Percentiles rank a stretch among this genome's conserved stretches.
Evolutionary conservation across 768 basidiomycete species (phyloP).

Genomic region (Amanita jacksonii): DNA sequence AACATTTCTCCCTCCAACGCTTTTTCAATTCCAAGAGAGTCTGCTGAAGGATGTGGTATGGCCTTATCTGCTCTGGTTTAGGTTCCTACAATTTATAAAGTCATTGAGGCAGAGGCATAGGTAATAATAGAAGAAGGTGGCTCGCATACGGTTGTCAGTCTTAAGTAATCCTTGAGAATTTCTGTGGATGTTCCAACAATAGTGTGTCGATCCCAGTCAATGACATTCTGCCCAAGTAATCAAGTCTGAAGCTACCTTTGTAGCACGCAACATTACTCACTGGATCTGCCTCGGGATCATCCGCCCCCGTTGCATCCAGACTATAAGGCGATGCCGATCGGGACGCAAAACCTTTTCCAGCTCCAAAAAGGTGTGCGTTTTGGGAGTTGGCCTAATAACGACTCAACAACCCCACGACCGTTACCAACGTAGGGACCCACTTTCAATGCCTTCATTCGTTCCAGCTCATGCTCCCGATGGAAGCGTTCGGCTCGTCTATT

Average conservation of each 20-base stretch:
- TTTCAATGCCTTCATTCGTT: slow-evolving; percentile 42
- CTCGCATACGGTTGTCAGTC: slow-evolving; percentile 71
- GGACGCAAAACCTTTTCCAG: slow-evolving; percentile 23
- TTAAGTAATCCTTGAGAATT: slow-evolving; percentile 92
- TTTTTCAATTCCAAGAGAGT: slow-evolving; percentile 82
- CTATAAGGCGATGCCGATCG: slow-evolving; percentile 38
- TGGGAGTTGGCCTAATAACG: slow-evolving; percentile 36
- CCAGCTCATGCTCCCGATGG: slow-evolving; percentile 81
- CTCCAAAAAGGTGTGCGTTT: slow-evolving; percentile 45
- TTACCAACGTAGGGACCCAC: slow-evolving; percentile 21
- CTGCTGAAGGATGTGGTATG: slow-evolving; percentile 72
- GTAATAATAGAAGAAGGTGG: not conserved
- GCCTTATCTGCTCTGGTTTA: slow-evolving; percentile 88
- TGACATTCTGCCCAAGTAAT: slow-evolving; percentile 60
- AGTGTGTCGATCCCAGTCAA: slow-evolving; percentile 93
- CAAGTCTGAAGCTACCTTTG: not conserved
- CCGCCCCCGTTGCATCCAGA: slow-evolving; percentile 21
- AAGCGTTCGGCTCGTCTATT: slow-evolving; percentile 82
- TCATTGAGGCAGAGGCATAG: slow-evolving; percentile 8
- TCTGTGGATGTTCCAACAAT: slow-evolving; percentile 88
- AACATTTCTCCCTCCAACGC: slow-evolving; percentile 71
- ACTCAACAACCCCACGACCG: slow-evolving; percentile 22
- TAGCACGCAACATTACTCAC: slow-evolving; percentile 29
- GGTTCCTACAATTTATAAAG: slow-evolving; percentile 61
- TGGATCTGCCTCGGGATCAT: slow-evolving; percentile 67